These are phyloP conservation scores for Castanea mollissima DNA, from an alignment of 306 rosid genomes.

Conservation along the genomic window DNA sequence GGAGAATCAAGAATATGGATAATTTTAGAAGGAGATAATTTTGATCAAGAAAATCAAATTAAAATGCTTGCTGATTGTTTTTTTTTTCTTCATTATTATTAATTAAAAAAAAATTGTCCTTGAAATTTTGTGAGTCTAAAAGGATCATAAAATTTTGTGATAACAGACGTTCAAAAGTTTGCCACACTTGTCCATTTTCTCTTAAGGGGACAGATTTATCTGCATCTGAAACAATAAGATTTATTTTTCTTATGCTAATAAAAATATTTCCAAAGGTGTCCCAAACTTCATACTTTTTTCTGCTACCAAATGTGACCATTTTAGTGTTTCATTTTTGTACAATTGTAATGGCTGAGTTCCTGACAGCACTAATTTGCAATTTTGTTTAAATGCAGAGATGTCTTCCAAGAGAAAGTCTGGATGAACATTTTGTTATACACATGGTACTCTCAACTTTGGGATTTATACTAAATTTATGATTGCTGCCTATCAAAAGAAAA, in stretches of 20 bases:
- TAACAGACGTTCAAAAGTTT: not conserved
- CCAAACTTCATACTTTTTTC: constrained; percentile 1
- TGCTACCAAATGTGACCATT: constrained; percentile 2
- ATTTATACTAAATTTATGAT: constrained; percentile 2
- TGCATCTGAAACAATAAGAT: not conserved
- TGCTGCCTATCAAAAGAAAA: not conserved
- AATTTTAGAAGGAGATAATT: not conserved
- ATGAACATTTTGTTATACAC: constrained; percentile 85
- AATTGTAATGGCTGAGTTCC: constrained; percentile 9
- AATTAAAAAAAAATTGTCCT: not conserved
- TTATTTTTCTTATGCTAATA: not conserved
- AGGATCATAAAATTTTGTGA: not conserved
- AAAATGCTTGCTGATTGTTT: not conserved
- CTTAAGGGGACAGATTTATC: not conserved
- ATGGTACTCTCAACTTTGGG: constrained; percentile 45
- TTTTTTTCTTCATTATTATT: not conserved
- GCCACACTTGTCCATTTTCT: not conserved
- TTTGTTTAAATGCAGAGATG: constrained; percentile 71
- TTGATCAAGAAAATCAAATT: not conserved
- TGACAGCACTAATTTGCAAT: constrained; percentile 12
- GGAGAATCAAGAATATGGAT: not conserved
- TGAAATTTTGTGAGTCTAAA: not conserved
- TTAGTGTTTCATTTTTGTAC: constrained; percentile 8
- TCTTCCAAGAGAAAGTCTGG: constrained; percentile 81
- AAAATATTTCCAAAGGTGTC: not conserved